Evolutionary conservation across 164 flowering plant species (phyloP), one percentile per base, ranked within the genome.

Genomic region (Vitis rupestris): DNA sequence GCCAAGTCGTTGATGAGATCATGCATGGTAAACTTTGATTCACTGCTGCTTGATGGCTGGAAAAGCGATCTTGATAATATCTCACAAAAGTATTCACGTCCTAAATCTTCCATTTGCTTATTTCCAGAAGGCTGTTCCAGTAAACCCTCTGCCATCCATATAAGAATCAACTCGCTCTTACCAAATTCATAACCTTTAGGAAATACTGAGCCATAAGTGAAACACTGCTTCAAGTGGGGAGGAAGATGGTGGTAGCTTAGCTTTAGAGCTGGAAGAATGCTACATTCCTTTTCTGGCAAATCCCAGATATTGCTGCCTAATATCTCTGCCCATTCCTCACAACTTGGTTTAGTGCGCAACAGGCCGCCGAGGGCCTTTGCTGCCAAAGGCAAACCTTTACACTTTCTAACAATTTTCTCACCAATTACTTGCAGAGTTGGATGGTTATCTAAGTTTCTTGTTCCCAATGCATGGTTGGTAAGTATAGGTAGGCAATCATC

Each of bases 101-200:
- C 73, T 15, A 62, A 14, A 14, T 60, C 65, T 50, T 59, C 65
- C 29, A 69, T 9, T 8, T 13, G 3, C 30, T 69, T 23, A n/a
- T n/a, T 16, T 54, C 14, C 16, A 0, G 9, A 1, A 2, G 29
- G 31, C 15, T 19, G 9, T 11, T 44, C 23, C 11, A 63, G 15
- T 4, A 70, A 51, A 14, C 57, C 64, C 16, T 60, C 12, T 17
- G 73, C 66, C 52, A 62, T 70, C 73, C 73, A 70, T 3, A 50
- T n/a, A 0, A 13, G 27, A 0, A 70, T 1, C 12, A 70, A 9
- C 12, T 2, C 2, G 8, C 44, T 10, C 9, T 44, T 54, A 2
- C 55, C 51, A 13, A 70, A 15, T 11, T 19, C 27, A 56, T 27
- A 37, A 48, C 27, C 73, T 13, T 63, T 70, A 0, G 73, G 73